These are phyloP conservation scores for Exophiala alcalophila DNA, from an alignment of 2,329 filamentous ascomycete genomes.

Conservation along the genomic window DNA sequence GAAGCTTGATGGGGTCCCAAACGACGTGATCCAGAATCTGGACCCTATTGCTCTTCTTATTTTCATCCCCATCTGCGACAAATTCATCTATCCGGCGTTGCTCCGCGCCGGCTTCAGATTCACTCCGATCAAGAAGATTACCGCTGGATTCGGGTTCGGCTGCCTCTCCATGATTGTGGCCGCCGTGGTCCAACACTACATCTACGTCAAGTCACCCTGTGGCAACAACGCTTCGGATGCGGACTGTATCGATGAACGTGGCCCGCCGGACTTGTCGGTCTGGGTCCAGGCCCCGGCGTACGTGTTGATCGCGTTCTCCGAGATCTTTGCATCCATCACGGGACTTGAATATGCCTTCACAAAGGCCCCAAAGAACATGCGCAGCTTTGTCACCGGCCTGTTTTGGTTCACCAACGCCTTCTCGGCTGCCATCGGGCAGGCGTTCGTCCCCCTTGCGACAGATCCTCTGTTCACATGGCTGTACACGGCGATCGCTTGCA, in stretches of 20 bases:
- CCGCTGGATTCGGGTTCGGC: conserved; percentile 65
- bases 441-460: conserved; percentile 58
- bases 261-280: conserved; percentile 18
- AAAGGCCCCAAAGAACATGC: conserved; percentile 67
- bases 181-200: conserved; percentile 55
- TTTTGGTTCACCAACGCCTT: conserved; percentile 70
- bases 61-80: conserved; percentile 69
- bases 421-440: conserved; percentile 67
- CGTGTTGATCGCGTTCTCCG: conserved; percentile 52
- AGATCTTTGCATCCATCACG: conserved; percentile 65
- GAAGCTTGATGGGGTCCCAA: conserved; percentile 68
- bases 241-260: conserved; percentile 56
- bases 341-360: conserved; percentile 71
- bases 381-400: conserved; percentile 35
- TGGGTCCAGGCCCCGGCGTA: conserved; percentile 52
- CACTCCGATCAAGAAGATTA: conserved; percentile 73
- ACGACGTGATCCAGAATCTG: conserved; percentile 73
- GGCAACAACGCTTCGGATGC: conserved; percentile 31
- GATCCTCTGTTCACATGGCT: conserved; percentile 70
- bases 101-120: conserved; percentile 63
- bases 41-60: conserved; percentile 74
- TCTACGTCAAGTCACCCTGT: conserved; percentile 43
- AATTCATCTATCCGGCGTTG: conserved; percentile 65
- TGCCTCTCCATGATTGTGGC: conserved; percentile 61
- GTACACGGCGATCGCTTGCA: conserved; percentile 62